Percentiles rank a stretch among this genome's conserved stretches.
These are phyloP conservation scores for Sclerotinia nivalis DNA, from an alignment of 2,329 filamentous ascomycete genomes.

Conservation along the genomic window DNA sequence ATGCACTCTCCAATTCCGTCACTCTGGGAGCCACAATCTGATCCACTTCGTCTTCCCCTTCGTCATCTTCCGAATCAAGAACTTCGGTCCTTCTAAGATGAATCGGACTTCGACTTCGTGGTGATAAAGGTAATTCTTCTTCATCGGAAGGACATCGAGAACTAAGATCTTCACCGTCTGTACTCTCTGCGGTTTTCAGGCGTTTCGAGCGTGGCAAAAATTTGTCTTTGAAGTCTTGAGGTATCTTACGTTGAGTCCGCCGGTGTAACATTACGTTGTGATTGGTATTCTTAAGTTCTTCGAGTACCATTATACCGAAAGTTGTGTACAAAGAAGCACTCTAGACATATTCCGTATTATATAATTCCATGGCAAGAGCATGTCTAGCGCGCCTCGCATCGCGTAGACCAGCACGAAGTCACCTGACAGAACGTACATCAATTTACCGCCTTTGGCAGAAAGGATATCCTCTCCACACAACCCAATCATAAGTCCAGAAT, in stretches of 20 bases:
- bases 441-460: conserved; percentile 11
- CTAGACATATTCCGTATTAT: not conserved
- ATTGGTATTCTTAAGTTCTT: conserved; percentile 22
- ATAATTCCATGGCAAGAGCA: not conserved
- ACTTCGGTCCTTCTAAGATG: conserved; percentile 39
- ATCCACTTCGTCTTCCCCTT: conserved; percentile 35
- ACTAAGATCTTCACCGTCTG: conserved; percentile 25
- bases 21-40: conserved; percentile 43
- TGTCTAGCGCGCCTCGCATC: not conserved
- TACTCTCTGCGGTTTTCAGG: conserved; percentile 36
- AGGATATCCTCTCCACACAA: not conserved
- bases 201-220: conserved; percentile 35
- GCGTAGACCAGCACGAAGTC: conserved; percentile 11
- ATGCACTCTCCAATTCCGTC: conserved; percentile 70
- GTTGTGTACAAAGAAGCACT: conserved; percentile 1
- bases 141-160: conserved; percentile 18
- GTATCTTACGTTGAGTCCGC: conserved; percentile 33
- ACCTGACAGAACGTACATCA: not conserved
- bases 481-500: conserved; percentile 6
- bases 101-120: conserved; percentile 33
- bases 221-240: conserved; percentile 34
- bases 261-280: conserved; percentile 36
- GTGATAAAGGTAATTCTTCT: conserved; percentile 31
- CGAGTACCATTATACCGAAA: conserved; percentile 30
- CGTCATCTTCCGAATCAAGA: conserved; percentile 44